These are phyloP conservation scores for Oryza australiensis DNA, from an alignment of 176 grass and related monocot species.

Conservation along the genomic window DNA sequence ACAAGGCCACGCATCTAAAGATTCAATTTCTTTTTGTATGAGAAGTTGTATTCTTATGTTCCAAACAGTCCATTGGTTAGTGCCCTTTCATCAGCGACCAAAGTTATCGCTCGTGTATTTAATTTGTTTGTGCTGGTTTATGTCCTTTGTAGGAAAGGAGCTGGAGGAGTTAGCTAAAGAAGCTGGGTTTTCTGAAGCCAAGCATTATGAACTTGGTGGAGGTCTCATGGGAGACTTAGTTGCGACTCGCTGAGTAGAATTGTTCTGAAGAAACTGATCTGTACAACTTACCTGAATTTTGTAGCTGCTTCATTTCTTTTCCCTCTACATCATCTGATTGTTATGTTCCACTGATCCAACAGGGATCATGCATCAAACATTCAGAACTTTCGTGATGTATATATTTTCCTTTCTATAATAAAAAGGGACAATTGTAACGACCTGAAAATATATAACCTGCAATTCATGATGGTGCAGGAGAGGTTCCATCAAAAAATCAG, in stretches of 20 bases:
- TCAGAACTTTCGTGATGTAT: not conserved
- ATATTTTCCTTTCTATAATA: not conserved
- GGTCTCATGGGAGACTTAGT: conserved; percentile 89
- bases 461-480: not conserved
- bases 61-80: not conserved
- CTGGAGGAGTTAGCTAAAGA: conserved; percentile 76
- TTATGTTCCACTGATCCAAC: not conserved
- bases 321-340: not conserved
- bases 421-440: not conserved
- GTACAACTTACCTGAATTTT: not conserved
- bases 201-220: conserved; percentile 78
- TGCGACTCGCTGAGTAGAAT: conserved; percentile 43
- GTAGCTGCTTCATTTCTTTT: not conserved
- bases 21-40: not conserved
- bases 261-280: not conserved
- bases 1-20: not conserved
- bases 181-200: conserved; percentile 66
- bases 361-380: not conserved
- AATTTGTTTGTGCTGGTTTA: not conserved
- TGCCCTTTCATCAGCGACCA: not conserved
- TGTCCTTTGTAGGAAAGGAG: conserved; percentile 57
- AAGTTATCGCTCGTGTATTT: not conserved
- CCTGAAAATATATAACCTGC: not conserved
- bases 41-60: not conserved
- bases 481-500: not conserved